Base-by-base conservation (phyloP, 768 basidiomycete species). In the Termitomyces sp. region DNA sequence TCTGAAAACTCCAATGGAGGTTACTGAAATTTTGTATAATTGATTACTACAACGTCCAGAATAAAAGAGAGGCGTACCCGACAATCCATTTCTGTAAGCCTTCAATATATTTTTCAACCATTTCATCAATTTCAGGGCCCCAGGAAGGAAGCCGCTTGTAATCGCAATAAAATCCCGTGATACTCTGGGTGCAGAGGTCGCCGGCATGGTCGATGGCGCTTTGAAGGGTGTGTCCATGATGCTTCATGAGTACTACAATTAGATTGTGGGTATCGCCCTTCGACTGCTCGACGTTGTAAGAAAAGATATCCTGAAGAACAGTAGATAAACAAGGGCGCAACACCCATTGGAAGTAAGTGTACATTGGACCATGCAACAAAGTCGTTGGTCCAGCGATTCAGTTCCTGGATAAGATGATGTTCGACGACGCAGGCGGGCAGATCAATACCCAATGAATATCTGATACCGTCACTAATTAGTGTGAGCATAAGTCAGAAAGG, bases 301-400 rank as follows among this genome's bases (percentile, higher is more conserved):
- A 90, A 66, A 86, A 85, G 37, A 89, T 84, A 60, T 89, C 88
- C 87, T 88, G 57, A 2, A 39, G 10, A 26, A 10, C 8, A n/a
- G 18, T 5, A 34, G 48, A 51, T 54, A 20, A n/a, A 22, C 29
- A 34, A 41, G 48, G 49, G 36, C 36, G 57, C 33, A 20, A 37
- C 37, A 58, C 26, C 29, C 10, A n/a, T n/a, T n/a, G 22, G 9
- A 55, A 45, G 5, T 22, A 41, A 51, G 65, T 82, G 65, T 69
- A 89, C 89, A 66, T 92, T 92, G 20, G 88, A 88, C 88, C 87
- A 90, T 18, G 87, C 84, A 54, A 91, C 86, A 54, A 91, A 75
- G 62, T 91, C 90, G 58, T 91, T 91, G 20, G 89, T 77, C 20
- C 82, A 79, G 65, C 89, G 82, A 51, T 83, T 83, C 54, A 92